Evolutionary conservation across 2,329 filamentous ascomycete species (phyloP).

Genomic region (Phyllosticta ampelicida): DNA sequence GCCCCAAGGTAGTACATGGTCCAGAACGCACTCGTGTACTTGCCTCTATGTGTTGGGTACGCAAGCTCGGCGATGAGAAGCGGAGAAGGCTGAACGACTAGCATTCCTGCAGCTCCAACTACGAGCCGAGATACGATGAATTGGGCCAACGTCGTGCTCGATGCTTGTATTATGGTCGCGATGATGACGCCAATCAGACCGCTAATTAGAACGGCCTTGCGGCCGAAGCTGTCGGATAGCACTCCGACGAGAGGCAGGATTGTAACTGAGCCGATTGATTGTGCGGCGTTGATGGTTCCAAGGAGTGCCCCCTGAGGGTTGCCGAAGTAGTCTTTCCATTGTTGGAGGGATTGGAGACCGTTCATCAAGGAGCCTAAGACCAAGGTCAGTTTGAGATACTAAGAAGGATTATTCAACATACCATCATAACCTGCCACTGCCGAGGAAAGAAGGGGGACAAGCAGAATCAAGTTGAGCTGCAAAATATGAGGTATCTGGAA

Average conservation of each 20-base stretch:
- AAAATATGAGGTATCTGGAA: conserved; percentile 34
- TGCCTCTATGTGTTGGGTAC: conserved; percentile 22
- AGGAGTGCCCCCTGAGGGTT: conserved; percentile 13
- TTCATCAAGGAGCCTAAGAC: conserved; percentile 13
- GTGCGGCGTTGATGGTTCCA: conserved; percentile 13
- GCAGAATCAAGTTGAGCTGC: conserved; percentile 34
- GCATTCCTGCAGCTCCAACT: conserved; percentile 14
- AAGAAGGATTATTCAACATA: conserved; percentile 4
- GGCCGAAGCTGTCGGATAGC: conserved; percentile 11
- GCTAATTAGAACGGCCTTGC: conserved; percentile 4
- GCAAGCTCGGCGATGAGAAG: conserved; percentile 22
- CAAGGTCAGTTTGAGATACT: background rate
- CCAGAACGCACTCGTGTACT: conserved; percentile 17
- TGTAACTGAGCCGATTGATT: conserved; percentile 11
- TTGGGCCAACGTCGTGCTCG: conserved; percentile 7
- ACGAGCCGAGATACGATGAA: conserved; percentile 14
- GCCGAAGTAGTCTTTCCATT: conserved; percentile 13
- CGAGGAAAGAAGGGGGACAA: conserved; percentile 35
- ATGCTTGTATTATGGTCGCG: conserved; percentile 12
- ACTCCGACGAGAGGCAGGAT: conserved; percentile 8
- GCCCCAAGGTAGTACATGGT: conserved; percentile 21
- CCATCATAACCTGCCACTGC: conserved; percentile 37
- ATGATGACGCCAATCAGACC: conserved; percentile 11
- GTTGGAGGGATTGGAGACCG: conserved; percentile 12
- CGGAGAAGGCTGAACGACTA: conserved; percentile 18